Base-by-base conservation (phyloP, 805 yeast genomes). In the Scheffersomyces amazonensis region DNA sequence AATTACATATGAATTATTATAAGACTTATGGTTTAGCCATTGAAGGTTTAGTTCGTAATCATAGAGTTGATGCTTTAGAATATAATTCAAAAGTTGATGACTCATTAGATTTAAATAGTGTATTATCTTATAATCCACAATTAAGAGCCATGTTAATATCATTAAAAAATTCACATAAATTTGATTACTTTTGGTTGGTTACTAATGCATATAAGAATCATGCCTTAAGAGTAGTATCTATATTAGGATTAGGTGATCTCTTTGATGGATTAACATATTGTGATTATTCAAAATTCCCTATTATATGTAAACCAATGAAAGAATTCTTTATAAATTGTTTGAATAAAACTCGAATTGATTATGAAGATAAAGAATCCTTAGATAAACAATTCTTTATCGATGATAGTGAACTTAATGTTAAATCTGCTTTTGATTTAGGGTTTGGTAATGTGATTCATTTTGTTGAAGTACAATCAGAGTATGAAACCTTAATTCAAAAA, bases 181-280 rank as follows among this genome's bases (percentile, higher is more conserved):
- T 83, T 40, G 83, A 81, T 50, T 73, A 81, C 53, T 66, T 91
- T 46, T 91, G 99, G 99, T 73, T 93, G 31, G 85, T 88, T 53
- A 91, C 99, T 4, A 91, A 91, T 58, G 98, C 99, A 1, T 91
- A 91, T 65, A 81, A 83, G 56, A 88, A 80, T 53, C 99, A 91
- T 62, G 99, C 91, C 0, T 52, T 81, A 32, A 72, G 97, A 35
- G 95, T 88, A 21, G 72, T 89, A 15, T 73, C 80, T 31, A 69
- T 91, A 34, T 67, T 91, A 34, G 97, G 96, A 2, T 59, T 91
- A 20, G 97, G 91, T n/a, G 96, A 90, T 57, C 56, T 88, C 38
- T 90, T 93, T 56, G 98, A 91, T 48, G 99, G 99, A 0, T 73
- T 93, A 48, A 88, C 97, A 1, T 91, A 69, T 62, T 93, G 99